Evolutionary conservation across 2,329 filamentous ascomycete species (phyloP), one percentile per base, ranked within the genome.

Genomic region (Pezicula carpinea): DNA sequence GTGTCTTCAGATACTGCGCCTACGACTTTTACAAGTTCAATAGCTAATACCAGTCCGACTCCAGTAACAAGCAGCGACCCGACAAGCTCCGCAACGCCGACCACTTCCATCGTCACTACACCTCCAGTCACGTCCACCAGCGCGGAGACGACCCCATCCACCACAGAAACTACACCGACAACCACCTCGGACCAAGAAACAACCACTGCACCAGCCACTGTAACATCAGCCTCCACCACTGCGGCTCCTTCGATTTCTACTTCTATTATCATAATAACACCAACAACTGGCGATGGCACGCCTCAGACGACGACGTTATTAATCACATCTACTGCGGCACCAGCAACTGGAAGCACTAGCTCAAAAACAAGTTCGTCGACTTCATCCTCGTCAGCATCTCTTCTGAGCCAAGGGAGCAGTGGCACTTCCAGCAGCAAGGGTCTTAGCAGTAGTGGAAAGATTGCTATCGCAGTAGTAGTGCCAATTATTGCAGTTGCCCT

Each of bases 381-480:
- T 8, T 48, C 51, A 2, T 50, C 54, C 45, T 66, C 40, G 46
- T 51, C 40, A 55, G 53, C 62, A 6, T 40, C 53, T 15, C 47
- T 59, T 17, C 49, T 54, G 40, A 18, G 7, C 8, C 21, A 23
- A 13, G 40, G 34, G 3, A 45, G 39, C 3, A 47, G 39, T 13
- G 21, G 36, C 26, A 59, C 43, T 34, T 44, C 50, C 44, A 29
- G 39, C 44, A 29, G 39, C 17, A 33, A 26, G 3, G 59, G 57
- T 10, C 69, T 91, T 6, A 71, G 64, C 55, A 75, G 76, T 40
- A 75, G 77, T 29, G 85, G 85, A 40, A 91, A 80, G 57, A 96
- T 95, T 52, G 92, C 93, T 6, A 83, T 97, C 43, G 92, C 91
- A 3, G 93, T 99, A 1, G 89, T 96, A 5, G 87, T 97, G 2